Evolutionary conservation across 2,329 filamentous ascomycete species (phyloP), one percentile per base, ranked within the genome.

Genomic region (Pseudogymnoascus sp.): DNA sequence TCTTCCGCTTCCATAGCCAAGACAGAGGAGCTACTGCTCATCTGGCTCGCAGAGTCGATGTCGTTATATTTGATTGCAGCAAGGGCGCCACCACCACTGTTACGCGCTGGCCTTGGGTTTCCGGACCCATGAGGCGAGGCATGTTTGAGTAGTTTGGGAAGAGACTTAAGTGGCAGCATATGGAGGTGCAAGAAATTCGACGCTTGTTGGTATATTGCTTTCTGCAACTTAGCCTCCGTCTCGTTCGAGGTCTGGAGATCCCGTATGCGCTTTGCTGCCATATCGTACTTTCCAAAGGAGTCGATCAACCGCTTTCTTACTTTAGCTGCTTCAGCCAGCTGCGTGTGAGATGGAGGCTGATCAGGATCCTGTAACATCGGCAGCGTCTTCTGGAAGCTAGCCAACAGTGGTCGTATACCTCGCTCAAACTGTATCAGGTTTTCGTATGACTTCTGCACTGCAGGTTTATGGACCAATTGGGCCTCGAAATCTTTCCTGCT

Each of bases 221-320:
- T 87, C 71, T 90, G 88, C 3, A 91, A 76, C 64, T 81, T 81
- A 63, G 81, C 74, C 70, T 90, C 86, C 0, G 86, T 85, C 0
- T 81, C 79, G 31, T 82, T 88, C n/a, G 81, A 74, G 2, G 84
- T 87, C 5, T 85, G 84, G 8, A 90, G 74, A 70, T 89, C 86
- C 47, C 87, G 80, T 64, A 90, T 87, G 5, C 87, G 81, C 68
- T 86, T 83, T 36, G 87, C 86, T 1, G 86, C 86, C 16, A 82
- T 77, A 68, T 90, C 86, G 70, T 89, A 90, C 69, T 90, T 86
- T 1, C 84, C 80, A 71, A 91, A 90, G 0, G 86, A 83, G 68
- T 90, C 88, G 69, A 88, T 89, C 0, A 91, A 78, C 45, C 87
- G 79, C 74, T 86, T 89, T 18, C 88, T 84, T 1, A 88, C 85